phyloP scores from a whole-genome alignment of 495 filamentous ascomycete genomes.

The Aspergillus conjunctus region DNA sequence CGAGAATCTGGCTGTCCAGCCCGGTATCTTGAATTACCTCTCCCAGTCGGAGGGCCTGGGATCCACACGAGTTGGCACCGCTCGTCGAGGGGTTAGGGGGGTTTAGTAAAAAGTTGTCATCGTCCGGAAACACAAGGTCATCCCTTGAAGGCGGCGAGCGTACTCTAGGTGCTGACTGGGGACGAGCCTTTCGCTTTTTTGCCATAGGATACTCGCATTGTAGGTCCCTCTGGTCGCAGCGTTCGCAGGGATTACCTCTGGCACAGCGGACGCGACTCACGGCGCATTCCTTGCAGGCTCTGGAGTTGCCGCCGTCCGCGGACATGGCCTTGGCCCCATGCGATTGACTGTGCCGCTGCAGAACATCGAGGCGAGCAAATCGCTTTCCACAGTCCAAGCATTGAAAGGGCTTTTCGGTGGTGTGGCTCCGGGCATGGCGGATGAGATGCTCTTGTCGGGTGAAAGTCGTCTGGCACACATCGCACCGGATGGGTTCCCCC shows the following conservation, averaged over 20 bases:
- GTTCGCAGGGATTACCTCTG: background rate
- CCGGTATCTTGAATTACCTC: no score
- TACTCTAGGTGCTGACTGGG: background rate
- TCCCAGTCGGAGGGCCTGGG: no score
- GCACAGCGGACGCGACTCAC: background rate
- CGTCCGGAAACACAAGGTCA: no score
- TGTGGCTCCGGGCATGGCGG: background rate
- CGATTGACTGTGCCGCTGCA: background rate
- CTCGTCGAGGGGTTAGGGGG: no score
- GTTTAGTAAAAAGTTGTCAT: no score
- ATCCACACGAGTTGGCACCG: no score
- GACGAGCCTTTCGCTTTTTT: background rate
- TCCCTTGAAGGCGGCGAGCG: background rate
- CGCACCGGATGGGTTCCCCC: background rate
- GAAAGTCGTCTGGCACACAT: slow-evolving; percentile 3
- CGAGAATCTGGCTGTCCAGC: background rate
- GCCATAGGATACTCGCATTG: background rate
- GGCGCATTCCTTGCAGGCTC: background rate
- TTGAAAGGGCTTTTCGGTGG: background rate
- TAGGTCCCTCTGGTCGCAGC: background rate
- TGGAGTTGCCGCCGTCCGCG: background rate
- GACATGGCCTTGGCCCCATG: background rate
- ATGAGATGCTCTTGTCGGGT: background rate
- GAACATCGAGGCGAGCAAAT: background rate
- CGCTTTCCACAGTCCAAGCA: background rate